Percentiles rank a stretch among this genome's conserved stretches.
phyloP scores from a whole-genome alignment of 768 basidiomycete genomes.

The Xerocomellus amylosporus region DNA sequence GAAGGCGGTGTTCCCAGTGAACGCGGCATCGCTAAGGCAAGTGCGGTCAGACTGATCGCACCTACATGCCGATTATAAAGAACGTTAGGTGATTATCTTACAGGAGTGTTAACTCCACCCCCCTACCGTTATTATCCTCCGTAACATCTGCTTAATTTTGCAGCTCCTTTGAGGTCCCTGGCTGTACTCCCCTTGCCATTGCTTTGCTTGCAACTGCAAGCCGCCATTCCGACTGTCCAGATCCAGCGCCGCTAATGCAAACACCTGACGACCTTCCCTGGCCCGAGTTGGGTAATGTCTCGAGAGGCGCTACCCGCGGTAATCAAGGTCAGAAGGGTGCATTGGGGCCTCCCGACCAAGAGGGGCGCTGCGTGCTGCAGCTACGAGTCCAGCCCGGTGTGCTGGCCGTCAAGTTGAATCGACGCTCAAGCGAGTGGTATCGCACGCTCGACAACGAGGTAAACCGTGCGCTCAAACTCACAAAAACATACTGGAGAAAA shows the following conservation, averaged over 20 bases:
- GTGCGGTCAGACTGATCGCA: slow-evolving; percentile 24
- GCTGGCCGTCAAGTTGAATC: slow-evolving; percentile 69
- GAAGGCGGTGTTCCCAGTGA: slow-evolving; percentile 33
- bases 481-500: slow-evolving; percentile 86
- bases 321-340: slow-evolving; percentile 87
- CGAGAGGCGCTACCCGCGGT: slow-evolving; percentile 77
- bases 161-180: slow-evolving; percentile 11
- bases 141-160: slow-evolving; percentile 17
- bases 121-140: slow-evolving; percentile 28
- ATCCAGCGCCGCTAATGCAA: slow-evolving; percentile 33
- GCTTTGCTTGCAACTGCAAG: slow-evolving; percentile 3
- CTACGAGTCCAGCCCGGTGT: slow-evolving; percentile 82
- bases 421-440: slow-evolving; percentile 81
- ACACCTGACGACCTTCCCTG: slow-evolving; percentile 74
- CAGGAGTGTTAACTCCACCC: slow-evolving; percentile 38
- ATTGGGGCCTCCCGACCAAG: slow-evolving; percentile 64
- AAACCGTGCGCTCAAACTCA: slow-evolving; percentile 75
- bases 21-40: slow-evolving; percentile 37
- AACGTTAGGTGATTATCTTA: slow-evolving; percentile 34
- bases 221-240: slow-evolving; percentile 6
- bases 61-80: slow-evolving; percentile 38
- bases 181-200: slow-evolving; percentile 14
- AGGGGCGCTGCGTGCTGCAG: slow-evolving; percentile 76
- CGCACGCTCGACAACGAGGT: slow-evolving; percentile 75
- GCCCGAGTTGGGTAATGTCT: slow-evolving; percentile 84